A percentile compares a stretch with the other conserved stretches of the same genome.
These are phyloP conservation scores for Tetrapyrgos nigripes DNA, from an alignment of 1,284 basidiomycete genomes.

Conservation along the genomic window DNA sequence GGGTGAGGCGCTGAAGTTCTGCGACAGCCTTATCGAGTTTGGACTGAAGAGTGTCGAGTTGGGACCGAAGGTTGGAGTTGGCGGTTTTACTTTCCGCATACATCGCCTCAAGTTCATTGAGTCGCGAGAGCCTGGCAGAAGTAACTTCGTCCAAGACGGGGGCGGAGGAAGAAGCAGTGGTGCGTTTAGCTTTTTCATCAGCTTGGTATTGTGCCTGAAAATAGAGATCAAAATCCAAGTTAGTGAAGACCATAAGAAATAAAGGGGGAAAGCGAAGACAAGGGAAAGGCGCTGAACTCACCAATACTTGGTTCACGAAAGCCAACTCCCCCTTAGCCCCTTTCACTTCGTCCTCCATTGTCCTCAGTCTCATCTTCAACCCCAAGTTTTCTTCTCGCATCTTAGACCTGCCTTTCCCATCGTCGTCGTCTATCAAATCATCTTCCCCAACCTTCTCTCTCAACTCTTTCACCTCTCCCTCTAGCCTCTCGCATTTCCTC, in stretches of 20 bases:
- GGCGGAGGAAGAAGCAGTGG: not conserved
- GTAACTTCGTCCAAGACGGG: conserved; percentile 34
- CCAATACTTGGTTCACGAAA: conserved; percentile 68
- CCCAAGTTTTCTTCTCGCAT: conserved; percentile 42
- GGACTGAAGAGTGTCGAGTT: conserved; percentile 31
- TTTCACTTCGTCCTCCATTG: conserved; percentile 51
- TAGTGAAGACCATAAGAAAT: not conserved
- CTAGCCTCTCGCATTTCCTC: not conserved
- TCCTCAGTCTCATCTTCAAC: conserved; percentile 49
- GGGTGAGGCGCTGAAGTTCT: conserved; percentile 23
- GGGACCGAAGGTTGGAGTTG: conserved; percentile 50
- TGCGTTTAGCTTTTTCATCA: conserved; percentile 44
- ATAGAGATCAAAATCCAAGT: conserved; percentile 1
- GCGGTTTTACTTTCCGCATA: conserved; percentile 59
- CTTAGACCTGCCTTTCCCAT: no score
- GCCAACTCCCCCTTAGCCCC: conserved; percentile 65
- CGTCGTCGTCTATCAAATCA: not conserved
- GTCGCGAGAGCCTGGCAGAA: conserved; percentile 40
- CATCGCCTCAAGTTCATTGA: conserved; percentile 64
- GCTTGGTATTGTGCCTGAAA: conserved; percentile 68
- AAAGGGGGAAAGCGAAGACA: not conserved
- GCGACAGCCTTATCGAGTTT: not conserved
- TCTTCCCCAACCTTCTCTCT: not conserved
- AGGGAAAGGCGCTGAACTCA: conserved; percentile 38
- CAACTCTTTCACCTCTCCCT: not conserved